These are phyloP conservation scores for Phytophthora idaei DNA, from an alignment of 352 stramenopile genomes.

Conservation along the genomic window DNA sequence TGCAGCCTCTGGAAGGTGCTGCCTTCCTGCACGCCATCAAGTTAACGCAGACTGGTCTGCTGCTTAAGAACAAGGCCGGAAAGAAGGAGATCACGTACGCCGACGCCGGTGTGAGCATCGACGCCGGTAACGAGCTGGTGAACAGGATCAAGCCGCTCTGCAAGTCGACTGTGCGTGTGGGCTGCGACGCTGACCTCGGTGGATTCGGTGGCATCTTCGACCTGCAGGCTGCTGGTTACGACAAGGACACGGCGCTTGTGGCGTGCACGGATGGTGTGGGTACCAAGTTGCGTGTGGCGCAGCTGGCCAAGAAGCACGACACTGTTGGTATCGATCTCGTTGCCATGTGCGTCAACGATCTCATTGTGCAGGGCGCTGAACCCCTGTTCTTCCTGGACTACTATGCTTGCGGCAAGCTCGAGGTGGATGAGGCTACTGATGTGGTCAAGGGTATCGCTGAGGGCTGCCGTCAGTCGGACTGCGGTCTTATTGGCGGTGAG, in stretches of 20 bases:
- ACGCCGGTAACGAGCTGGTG: slow-evolving; percentile 96
- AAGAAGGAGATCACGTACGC: slow-evolving; percentile 96
- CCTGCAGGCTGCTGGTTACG: slow-evolving; percentile 96
- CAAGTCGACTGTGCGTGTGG: slow-evolving; percentile 95
- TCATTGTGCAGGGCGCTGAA: slow-evolving; percentile 99
- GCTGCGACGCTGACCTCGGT: slow-evolving; percentile 96
- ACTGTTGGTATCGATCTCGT: slow-evolving; percentile 98
- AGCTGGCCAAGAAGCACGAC: slow-evolving; percentile 92
- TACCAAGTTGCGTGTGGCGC: slow-evolving; percentile 96
- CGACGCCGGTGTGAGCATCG: slow-evolving; percentile 98
- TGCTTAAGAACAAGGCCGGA: slow-evolving; percentile 55
- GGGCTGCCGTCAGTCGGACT: slow-evolving; percentile 95
- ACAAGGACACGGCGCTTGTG: slow-evolving; percentile 97
- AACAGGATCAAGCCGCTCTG: slow-evolving; percentile 98
- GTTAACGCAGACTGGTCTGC: slow-evolving; percentile 71
- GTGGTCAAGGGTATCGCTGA: slow-evolving; percentile 98
- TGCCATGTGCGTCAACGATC: slow-evolving; percentile 99
- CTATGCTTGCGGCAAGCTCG: slow-evolving; percentile 97
- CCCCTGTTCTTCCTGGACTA: slow-evolving; percentile 99
- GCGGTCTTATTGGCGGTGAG: slow-evolving; percentile 96
- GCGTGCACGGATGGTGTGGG: slow-evolving; percentile 98
- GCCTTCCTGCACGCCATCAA: slow-evolving; percentile 91
- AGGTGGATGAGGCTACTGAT: slow-evolving; percentile 92
- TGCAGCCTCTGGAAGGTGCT: slow-evolving; percentile 96
- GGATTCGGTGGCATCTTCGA: slow-evolving; percentile 99